phyloP scores from a whole-genome alignment of 2,329 filamentous ascomycete species.

The Fusarium gaditjirri region DNA sequence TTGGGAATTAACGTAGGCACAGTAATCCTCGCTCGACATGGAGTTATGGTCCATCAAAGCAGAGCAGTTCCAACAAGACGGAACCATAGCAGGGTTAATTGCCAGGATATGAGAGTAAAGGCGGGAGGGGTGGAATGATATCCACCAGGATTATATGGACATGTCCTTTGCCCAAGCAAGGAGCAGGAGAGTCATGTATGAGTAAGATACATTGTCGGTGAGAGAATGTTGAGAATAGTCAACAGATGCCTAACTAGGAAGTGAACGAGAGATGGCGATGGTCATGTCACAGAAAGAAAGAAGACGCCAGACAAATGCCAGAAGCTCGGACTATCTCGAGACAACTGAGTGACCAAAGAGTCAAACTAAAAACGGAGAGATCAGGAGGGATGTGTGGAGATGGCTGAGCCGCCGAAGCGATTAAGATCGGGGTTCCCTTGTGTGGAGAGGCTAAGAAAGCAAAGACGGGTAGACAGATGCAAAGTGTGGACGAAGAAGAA shows the following conservation, averaged over 20 bases:
- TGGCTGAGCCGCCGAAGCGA: slow-evolving; percentile 17
- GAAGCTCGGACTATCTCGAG: slow-evolving; percentile 25
- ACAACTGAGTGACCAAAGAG: slow-evolving; percentile 16
- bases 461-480: slow-evolving; percentile 9
- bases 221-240: background rate
- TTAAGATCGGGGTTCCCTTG: slow-evolving; percentile 34
- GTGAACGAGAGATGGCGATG: slow-evolving; percentile 5
- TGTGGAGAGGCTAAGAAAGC: slow-evolving; percentile 24
- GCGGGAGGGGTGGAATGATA: slow-evolving; percentile 30
- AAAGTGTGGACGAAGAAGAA: slow-evolving; percentile 36
- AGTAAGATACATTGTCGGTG: background rate
- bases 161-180: slow-evolving; percentile 1
- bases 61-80: slow-evolving; percentile 35
- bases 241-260: background rate
- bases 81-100: slow-evolving; percentile 37
- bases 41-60: slow-evolving; percentile 30
- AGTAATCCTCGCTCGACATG: slow-evolving; percentile 33
- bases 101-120: slow-evolving; percentile 23
- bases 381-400: slow-evolving; percentile 32
- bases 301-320: slow-evolving; percentile 3
- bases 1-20: slow-evolving; percentile 21
- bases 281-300: slow-evolving; percentile 16
- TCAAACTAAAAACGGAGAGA: slow-evolving; percentile 4
- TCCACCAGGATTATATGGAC: slow-evolving; percentile 31
- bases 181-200: slow-evolving; percentile 11